A percentile compares a stretch with the other conserved stretches of the same genome.
Conservation (phyloP, 1,284 basidiomycete species). For the Nidula niveotomentosa region DNA sequence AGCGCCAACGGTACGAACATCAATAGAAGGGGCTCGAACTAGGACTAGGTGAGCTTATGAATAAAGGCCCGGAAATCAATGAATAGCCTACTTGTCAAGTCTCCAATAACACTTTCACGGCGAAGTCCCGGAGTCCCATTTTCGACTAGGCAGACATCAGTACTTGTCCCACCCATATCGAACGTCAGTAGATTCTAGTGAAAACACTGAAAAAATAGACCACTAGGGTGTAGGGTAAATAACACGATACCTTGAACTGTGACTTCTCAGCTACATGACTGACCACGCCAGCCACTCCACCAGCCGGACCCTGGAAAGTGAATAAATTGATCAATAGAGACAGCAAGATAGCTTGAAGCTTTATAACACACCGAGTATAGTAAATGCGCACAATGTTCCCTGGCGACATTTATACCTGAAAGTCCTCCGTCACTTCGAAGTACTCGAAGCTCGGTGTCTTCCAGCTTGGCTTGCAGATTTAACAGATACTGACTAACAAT, state of each 20-base stretch:
- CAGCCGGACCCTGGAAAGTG: slow-evolving; percentile 19
- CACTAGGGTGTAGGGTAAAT: background rate
- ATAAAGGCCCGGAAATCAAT: background rate
- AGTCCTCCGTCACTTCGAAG: slow-evolving; percentile 27
- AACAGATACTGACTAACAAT: slow-evolving; percentile 19
- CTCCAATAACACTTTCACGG: slow-evolving; percentile 19
- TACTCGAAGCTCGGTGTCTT: slow-evolving; percentile 18
- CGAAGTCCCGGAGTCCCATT: slow-evolving; percentile 22
- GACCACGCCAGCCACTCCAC: slow-evolving; percentile 25
- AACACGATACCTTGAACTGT: slow-evolving; percentile 15
- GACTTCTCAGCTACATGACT: slow-evolving; percentile 18
- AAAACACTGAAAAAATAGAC: background rate
- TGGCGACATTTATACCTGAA: slow-evolving; percentile 18
- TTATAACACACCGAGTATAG: slow-evolving; percentile 15
- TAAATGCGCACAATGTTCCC: slow-evolving; percentile 17
- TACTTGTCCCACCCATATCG: slow-evolving; percentile 28
- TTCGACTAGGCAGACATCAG: slow-evolving; percentile 26
- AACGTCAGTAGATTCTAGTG: slow-evolving; percentile 23
- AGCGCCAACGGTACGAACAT: slow-evolving; percentile 28
- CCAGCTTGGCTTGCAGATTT: slow-evolving; percentile 17
- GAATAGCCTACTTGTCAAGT: slow-evolving; percentile 16
- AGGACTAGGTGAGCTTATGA: background rate
- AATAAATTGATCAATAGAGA: background rate
- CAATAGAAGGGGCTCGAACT: slow-evolving; percentile 24
- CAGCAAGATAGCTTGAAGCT: background rate